phyloP scores from a whole-genome alignment of 192 early-diverging fungal genomes.

The Umbelopsis isabellina region DNA sequence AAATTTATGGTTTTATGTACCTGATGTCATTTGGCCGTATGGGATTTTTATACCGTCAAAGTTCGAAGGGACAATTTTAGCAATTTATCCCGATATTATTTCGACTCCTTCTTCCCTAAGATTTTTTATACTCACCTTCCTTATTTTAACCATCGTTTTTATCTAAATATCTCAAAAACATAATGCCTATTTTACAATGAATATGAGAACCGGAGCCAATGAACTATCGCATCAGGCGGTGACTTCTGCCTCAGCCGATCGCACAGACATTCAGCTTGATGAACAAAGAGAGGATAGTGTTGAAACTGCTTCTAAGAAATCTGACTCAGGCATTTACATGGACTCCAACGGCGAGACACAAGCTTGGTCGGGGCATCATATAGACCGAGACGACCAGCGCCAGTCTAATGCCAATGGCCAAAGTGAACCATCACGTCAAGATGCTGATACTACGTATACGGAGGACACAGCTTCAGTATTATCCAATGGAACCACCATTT shows the following conservation, averaged over 20 bases:
- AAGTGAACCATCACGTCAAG: not conserved
- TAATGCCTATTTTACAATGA: conserved; percentile 19
- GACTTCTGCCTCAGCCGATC: not conserved
- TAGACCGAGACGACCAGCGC: not conserved
- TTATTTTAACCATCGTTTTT: conserved; percentile 1
- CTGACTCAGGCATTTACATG: conserved; percentile 16
- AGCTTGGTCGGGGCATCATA: not conserved
- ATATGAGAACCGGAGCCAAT: conserved; percentile 12
- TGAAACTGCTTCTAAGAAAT: conserved; percentile 3
- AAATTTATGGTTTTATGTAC: not conserved
- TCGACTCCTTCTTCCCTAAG: conserved; percentile 7
- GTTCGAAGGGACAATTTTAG: too few species aligned
- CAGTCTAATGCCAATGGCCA: not conserved
- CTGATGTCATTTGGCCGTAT: not conserved
- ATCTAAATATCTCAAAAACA: not conserved
- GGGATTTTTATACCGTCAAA: too few species aligned
- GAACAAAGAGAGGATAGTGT: conserved; percentile 16
- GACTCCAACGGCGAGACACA: not conserved
- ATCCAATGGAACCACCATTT: conserved; percentile 8
- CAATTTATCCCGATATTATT: not conserved
- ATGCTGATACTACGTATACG: not conserved
- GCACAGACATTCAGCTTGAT: not conserved
- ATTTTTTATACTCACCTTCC: conserved; percentile 11
- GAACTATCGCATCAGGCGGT: not conserved
- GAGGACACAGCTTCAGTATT: conserved; percentile 10